These are phyloP conservation scores for Exserohilum turcica DNA, from an alignment of 2,329 filamentous ascomycete species.

Conservation along the genomic window DNA sequence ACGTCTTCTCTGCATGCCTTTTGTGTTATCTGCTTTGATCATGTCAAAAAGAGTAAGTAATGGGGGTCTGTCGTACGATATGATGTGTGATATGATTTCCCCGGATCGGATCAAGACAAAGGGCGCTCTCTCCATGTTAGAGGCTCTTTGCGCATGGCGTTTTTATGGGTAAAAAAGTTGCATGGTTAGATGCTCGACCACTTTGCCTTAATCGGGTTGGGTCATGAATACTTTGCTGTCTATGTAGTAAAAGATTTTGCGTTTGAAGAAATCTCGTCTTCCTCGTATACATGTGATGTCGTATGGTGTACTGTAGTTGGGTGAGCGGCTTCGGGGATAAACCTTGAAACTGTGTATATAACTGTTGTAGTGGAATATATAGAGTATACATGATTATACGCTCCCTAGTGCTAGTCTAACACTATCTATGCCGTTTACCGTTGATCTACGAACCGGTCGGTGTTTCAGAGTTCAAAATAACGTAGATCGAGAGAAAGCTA, in stretches of 20 bases:
- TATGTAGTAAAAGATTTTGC: slow-evolving; percentile 20
- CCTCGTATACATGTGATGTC: not conserved
- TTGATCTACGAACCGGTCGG: too few species aligned
- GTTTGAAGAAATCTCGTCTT: not conserved
- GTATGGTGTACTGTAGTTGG: not conserved
- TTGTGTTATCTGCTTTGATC: slow-evolving; percentile 26
- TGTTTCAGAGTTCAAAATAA: too few species aligned
- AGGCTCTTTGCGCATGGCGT: slow-evolving; percentile 19
- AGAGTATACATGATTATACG: too few species aligned
- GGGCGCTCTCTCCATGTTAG: not conserved
- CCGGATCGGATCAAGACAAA: slow-evolving; percentile 7
- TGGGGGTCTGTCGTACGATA: slow-evolving; percentile 23
- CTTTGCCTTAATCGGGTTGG: slow-evolving; percentile 7
- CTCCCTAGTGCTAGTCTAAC: too few species aligned
- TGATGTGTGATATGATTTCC: slow-evolving; percentile 21
- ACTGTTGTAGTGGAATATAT: too few species aligned
- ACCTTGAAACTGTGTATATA: too few species aligned
- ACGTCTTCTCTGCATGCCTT: slow-evolving; percentile 9
- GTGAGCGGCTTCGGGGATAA: too few species aligned
- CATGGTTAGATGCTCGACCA: slow-evolving; percentile 8
- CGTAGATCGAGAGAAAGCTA: too few species aligned
- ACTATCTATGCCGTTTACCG: too few species aligned
- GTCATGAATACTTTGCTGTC: slow-evolving; percentile 11
- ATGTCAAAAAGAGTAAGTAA: slow-evolving; percentile 34
- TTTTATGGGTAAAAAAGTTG: slow-evolving; percentile 26